Conservation (phyloP, 805 yeast genomes). For the Zygoascus ofunaensis region DNA sequence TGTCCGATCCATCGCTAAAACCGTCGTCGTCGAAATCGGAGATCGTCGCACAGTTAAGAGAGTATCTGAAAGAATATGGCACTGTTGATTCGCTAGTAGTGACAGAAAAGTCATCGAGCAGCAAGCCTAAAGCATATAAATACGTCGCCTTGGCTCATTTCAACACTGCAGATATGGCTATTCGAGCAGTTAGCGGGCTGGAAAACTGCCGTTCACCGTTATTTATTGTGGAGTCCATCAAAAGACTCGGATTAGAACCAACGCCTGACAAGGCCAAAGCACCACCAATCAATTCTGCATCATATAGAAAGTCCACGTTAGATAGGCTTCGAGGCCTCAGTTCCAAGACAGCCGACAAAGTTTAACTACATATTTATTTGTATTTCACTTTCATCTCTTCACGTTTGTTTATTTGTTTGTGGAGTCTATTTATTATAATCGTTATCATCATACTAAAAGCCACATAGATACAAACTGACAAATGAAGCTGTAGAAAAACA, state of each 20-base stretch:
- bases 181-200: neutral
- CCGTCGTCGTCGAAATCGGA: too few relatives aligned
- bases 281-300: neutral
- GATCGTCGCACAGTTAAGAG: too few relatives aligned
- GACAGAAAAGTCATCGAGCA: too few relatives aligned
- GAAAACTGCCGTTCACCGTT: neutral
- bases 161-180: neutral
- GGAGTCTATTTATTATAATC: too few relatives aligned
- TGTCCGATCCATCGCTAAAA: too few relatives aligned
- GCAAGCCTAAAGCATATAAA: neutral
- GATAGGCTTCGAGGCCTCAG: neutral
- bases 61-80: too few relatives aligned
- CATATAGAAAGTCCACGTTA: conserved; percentile 1
- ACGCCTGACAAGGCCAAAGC: too few relatives aligned
- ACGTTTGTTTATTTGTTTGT: too few relatives aligned
- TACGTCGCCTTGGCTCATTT: neutral
- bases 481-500: conserved; percentile 75
- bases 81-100: neutral
- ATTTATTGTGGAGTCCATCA: neutral
- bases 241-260: too few relatives aligned
- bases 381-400: too few relatives aligned
- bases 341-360: neutral
- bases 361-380: too few relatives aligned
- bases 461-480: conserved; percentile 71
- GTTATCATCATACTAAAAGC: conserved; percentile 51